Percentiles rank a stretch among this genome's conserved stretches.
Evolutionary conservation across 805 yeast genomes (phyloP).

Genomic region (Novakomyces olei): DNA sequence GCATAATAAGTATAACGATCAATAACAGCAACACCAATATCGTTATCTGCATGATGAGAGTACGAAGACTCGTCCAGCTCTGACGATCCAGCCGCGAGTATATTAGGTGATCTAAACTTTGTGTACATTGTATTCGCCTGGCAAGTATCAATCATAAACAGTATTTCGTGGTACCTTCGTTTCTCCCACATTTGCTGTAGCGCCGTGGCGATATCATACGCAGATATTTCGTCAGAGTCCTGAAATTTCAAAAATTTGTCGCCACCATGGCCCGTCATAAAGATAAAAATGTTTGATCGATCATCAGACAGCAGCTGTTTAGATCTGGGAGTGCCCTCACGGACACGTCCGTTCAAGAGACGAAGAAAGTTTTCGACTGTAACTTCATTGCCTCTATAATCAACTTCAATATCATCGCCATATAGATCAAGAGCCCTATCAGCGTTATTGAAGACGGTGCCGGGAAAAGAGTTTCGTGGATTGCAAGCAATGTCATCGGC

Average conservation of each 20-base stretch:
- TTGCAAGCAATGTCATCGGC: slow-evolving; percentile 96
- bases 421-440: slow-evolving; percentile 81
- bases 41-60: slow-evolving; percentile 87
- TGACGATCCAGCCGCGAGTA: slow-evolving; percentile 81
- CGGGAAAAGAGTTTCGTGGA: slow-evolving; percentile 87
- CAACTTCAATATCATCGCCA: slow-evolving; percentile 89
- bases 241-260: slow-evolving; percentile 92
- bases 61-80: slow-evolving; percentile 72
- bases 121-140: slow-evolving; percentile 98
- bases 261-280: slow-evolving; percentile 98
- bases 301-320: slow-evolving; percentile 83
- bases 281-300: slow-evolving; percentile 77
- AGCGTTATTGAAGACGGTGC: slow-evolving; percentile 81
- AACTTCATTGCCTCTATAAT: slow-evolving; percentile 91
- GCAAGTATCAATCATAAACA: slow-evolving; percentile 96
- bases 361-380: slow-evolving; percentile 94
- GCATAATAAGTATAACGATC: slow-evolving; percentile 89
- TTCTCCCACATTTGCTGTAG: slow-evolving; percentile 93
- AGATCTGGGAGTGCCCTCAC: slow-evolving; percentile 67
- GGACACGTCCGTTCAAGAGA: slow-evolving; percentile 85
- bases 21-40: slow-evolving; percentile 92
- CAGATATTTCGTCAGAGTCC: slow-evolving; percentile 92
- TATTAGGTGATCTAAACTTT: slow-evolving; percentile 74
- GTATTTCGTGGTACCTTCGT: slow-evolving; percentile 80
- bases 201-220: slow-evolving; percentile 91